Percentiles rank a stretch among this genome's conserved stretches.
These are phyloP conservation scores for Talaromyces atroroseus DNA, from an alignment of 2,329 filamentous ascomycete genomes.

Conservation along the genomic window DNA sequence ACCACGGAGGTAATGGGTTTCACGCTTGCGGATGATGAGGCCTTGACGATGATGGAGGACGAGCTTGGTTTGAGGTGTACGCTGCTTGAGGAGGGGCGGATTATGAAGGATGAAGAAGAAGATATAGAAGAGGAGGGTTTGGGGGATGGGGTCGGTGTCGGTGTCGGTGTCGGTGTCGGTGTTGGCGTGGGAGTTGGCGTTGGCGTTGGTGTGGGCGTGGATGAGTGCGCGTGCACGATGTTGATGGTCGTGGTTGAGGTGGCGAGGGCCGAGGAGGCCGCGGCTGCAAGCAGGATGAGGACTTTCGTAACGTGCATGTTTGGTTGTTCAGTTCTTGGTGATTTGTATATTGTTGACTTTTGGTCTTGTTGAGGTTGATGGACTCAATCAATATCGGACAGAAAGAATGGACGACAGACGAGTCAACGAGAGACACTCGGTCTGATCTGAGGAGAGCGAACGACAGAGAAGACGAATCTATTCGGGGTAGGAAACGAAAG, in stretches of 20 bases:
- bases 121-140: background rate
- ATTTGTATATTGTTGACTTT: background rate
- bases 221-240: conserved; percentile 17
- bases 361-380: background rate
- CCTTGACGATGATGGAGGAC: conserved; percentile 3
- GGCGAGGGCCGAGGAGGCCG: conserved; percentile 17
- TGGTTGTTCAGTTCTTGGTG: background rate
- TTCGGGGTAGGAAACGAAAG: background rate
- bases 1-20: background rate
- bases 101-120: background rate
- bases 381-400: too few relatives aligned
- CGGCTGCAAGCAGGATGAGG: conserved; percentile 25
- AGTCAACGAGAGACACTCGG: background rate
- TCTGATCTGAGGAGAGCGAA: background rate
- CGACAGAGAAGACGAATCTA: background rate
- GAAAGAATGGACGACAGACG: conserved; percentile 10
- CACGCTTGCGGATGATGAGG: conserved; percentile 4
- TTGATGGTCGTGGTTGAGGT: conserved; percentile 27
- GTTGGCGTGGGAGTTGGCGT: conserved; percentile 16
- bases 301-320: conserved; percentile 33
- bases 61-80: conserved; percentile 1
- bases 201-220: conserved; percentile 8
- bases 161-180: conserved; percentile 6
- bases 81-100: conserved; percentile 3
- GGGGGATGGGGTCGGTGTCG: background rate